Conservation (phyloP, 495 filamentous ascomycete genomes). For the Aspergillus cristatus region DNA sequence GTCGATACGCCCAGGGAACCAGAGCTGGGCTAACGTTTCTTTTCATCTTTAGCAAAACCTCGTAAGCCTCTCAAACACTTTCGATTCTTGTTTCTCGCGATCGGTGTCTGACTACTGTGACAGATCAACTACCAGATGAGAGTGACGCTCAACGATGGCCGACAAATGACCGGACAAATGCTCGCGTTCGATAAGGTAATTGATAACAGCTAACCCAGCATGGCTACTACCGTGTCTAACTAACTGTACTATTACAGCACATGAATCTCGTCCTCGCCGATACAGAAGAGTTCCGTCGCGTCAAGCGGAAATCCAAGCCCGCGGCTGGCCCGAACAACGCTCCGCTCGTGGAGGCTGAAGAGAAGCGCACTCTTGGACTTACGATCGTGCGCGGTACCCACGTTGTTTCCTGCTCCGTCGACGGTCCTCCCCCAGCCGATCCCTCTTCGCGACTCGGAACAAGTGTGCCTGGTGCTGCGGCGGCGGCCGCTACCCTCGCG, state of each 20-base stretch:
- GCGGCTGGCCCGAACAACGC: slow-evolving; percentile 46
- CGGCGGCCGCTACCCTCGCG: slow-evolving; percentile 53
- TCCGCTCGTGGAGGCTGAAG: slow-evolving; percentile 74
- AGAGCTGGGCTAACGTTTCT: slow-evolving; percentile 59
- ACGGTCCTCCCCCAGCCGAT: slow-evolving; percentile 93
- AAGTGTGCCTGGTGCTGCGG: slow-evolving; percentile 56
- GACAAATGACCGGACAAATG: slow-evolving; percentile 96
- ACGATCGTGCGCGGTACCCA: slow-evolving; percentile 91
- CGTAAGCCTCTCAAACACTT: too few species aligned
- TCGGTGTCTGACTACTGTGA: neutral
- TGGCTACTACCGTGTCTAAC: slow-evolving; percentile 17
- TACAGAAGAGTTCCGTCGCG: slow-evolving; percentile 95
- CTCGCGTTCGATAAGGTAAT: slow-evolving; percentile 96
- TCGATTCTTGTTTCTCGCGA: neutral
- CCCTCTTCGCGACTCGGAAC: slow-evolving; percentile 82
- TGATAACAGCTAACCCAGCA: neutral
- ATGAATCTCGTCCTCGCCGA: slow-evolving; percentile 99
- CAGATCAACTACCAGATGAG: slow-evolving; percentile 99
- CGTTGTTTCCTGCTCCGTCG: slow-evolving; percentile 89
- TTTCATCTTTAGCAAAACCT: slow-evolving; percentile 71
- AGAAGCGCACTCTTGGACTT: slow-evolving; percentile 91
- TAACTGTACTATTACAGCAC: slow-evolving; percentile 50
- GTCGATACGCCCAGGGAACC: too few species aligned
- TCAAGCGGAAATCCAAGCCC: slow-evolving; percentile 82
- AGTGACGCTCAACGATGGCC: slow-evolving; percentile 88